These are phyloP conservation scores for Daldinia concentrica DNA, from an alignment of 495 filamentous ascomycete genomes.

Conservation along the genomic window DNA sequence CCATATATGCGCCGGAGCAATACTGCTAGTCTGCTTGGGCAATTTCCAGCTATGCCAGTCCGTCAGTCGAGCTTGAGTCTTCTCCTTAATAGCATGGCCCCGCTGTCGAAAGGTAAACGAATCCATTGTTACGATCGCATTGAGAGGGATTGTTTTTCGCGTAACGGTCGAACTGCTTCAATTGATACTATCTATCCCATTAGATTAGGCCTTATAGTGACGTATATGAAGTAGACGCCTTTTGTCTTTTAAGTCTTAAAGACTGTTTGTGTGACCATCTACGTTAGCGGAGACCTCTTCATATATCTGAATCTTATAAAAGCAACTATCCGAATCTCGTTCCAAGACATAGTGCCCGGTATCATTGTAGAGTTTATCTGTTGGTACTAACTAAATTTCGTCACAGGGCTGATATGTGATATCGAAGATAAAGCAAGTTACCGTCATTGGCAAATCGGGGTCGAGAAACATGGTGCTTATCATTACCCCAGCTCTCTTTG, in stretches of 20 bases:
- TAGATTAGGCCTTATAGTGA: not conserved
- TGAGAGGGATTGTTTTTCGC: not conserved
- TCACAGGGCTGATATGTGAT: slow-evolving; percentile 29
- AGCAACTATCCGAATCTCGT: not conserved
- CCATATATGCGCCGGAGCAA: slow-evolving; percentile 47
- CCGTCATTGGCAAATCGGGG: slow-evolving; percentile 29
- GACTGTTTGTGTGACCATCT: not conserved
- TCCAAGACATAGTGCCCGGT: slow-evolving; percentile 5
- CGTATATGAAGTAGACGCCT: not conserved
- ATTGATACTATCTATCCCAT: slow-evolving; percentile 4
- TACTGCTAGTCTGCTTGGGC: slow-evolving; percentile 47
- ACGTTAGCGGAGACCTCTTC: not conserved
- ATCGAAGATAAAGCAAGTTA: slow-evolving; percentile 27
- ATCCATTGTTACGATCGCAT: slow-evolving; percentile 24
- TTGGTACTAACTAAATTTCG: slow-evolving; percentile 25
- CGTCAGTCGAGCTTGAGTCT: slow-evolving; percentile 32
- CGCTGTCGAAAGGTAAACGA: slow-evolving; percentile 33
- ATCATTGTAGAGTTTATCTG: slow-evolving; percentile 8
- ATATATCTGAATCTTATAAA: slow-evolving; percentile 8
- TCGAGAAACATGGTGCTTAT: slow-evolving; percentile 32
- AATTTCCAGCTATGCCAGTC: slow-evolving; percentile 44
- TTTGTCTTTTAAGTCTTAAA: not conserved
- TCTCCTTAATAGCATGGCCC: slow-evolving; percentile 34
- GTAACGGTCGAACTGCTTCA: not conserved
- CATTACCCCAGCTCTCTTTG: slow-evolving; percentile 32